Percentiles rank a stretch among this genome's conserved stretches.
Conservation (phyloP, 2,329 filamentous ascomycete genomes). For the Rhytidhysteron rufulum region DNA sequence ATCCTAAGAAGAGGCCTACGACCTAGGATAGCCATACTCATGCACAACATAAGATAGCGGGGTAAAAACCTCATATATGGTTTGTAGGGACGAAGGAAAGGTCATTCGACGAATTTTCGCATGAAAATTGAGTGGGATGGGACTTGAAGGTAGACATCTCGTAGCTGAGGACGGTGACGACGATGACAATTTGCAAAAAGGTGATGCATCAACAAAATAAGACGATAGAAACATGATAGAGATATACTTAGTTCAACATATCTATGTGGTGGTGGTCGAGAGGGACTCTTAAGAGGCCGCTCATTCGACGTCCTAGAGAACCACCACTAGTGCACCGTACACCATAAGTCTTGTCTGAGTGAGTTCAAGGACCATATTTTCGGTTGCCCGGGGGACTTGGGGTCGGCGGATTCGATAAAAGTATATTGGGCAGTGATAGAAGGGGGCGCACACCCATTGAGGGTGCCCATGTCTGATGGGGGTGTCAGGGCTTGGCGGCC, state of each 20-base stretch:
- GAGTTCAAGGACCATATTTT: conserved; percentile 1
- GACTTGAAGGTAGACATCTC: not conserved
- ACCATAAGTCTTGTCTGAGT: conserved; percentile 8
- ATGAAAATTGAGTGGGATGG: too few species aligned
- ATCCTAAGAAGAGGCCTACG: not conserved
- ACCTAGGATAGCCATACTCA: not conserved
- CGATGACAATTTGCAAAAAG: not conserved
- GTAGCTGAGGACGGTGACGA: not conserved
- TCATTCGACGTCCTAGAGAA: conserved; percentile 8
- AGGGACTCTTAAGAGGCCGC: conserved; percentile 13
- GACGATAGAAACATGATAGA: not conserved
- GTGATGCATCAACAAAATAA: conserved; percentile 11
- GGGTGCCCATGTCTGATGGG: conserved; percentile 9
- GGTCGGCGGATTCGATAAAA: conserved; percentile 1
- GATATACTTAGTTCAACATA: not conserved
- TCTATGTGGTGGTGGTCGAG: conserved; percentile 4
- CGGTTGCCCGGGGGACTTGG: not conserved
- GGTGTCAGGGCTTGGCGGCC: conserved; percentile 14
- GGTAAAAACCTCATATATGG: not conserved
- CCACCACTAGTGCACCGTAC: conserved; percentile 5
- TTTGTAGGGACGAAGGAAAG: not conserved
- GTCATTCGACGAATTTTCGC: not conserved
- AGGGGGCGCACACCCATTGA: conserved; percentile 5
- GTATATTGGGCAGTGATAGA: conserved; percentile 3
- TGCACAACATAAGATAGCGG: not conserved